phyloP scores from a whole-genome alignment of 352 stramenopile species.

The Peronospora belbahrii region DNA sequence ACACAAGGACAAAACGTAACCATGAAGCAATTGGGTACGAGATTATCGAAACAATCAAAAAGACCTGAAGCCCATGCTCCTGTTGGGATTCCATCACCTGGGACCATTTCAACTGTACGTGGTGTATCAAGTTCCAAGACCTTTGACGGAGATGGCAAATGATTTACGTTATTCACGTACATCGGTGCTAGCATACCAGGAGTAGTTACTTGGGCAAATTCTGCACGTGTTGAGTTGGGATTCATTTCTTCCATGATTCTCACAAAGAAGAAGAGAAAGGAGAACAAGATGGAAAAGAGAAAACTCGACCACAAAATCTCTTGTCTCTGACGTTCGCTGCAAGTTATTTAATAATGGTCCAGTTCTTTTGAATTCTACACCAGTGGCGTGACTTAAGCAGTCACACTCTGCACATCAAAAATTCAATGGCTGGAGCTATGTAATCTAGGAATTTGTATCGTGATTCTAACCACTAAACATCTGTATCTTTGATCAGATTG shows the following conservation, averaged over 20 bases:
- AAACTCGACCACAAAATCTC: no score
- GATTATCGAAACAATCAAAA: slow-evolving; percentile 36
- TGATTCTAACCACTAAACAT: no score
- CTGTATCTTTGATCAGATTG: no score
- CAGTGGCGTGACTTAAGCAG: no score
- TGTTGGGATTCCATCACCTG: slow-evolving; percentile 17
- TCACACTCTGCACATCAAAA: no score
- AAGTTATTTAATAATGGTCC: no score
- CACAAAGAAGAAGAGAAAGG: no score
- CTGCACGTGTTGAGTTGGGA: slow-evolving; percentile 18
- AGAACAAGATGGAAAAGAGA: no score
- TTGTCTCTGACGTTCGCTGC: no score
- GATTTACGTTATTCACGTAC: slow-evolving; percentile 12
- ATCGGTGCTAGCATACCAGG: slow-evolving; percentile 6
- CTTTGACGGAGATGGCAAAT: slow-evolving; percentile 19
- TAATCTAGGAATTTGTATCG: no score
- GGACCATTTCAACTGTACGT: slow-evolving; percentile 12
- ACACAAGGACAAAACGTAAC: slow-evolving; percentile 40
- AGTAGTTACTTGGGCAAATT: slow-evolving; percentile 21
- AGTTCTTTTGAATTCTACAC: no score
- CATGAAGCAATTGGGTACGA: slow-evolving; percentile 48
- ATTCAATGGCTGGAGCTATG: no score
- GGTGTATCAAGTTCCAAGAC: slow-evolving; percentile 25
- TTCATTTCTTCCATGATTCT: slow-evolving; percentile 20
- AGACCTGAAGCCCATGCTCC: slow-evolving; percentile 33